These are phyloP conservation scores for Carex littledalei DNA, from an alignment of 176 grass and related monocot genomes.

Conservation along the genomic window DNA sequence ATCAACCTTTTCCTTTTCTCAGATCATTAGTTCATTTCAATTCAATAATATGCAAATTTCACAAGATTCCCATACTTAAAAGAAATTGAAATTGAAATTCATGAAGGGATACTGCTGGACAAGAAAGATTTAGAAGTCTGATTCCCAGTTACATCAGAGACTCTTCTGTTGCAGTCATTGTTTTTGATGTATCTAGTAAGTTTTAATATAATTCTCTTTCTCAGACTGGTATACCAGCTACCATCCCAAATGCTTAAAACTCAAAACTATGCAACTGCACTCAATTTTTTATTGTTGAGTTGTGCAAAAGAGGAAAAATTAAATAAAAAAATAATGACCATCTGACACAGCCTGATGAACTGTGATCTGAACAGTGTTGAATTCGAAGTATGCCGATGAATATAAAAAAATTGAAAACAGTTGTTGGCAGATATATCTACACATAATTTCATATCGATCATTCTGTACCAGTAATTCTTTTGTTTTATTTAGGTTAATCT, in stretches of 20 bases:
- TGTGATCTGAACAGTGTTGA: background rate
- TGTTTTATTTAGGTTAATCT: background rate
- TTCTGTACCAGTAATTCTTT: background rate
- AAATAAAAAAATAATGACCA: background rate
- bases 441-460: background rate
- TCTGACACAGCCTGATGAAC: background rate
- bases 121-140: conserved; percentile 70
- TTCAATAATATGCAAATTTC: background rate
- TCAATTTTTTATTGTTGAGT: background rate
- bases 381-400: background rate
- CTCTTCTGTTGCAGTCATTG: conserved; percentile 35
- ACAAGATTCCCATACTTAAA: background rate
- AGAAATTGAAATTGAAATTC: background rate
- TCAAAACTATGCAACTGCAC: background rate
- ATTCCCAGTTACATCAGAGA: conserved; percentile 76
- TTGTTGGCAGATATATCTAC: background rate
- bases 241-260: background rate
- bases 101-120: conserved; percentile 67
- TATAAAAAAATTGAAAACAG: background rate
- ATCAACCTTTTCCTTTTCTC: background rate
- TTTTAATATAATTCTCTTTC: background rate
- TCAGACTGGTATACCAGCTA: background rate
- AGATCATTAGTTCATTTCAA: background rate
- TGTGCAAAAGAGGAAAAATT: background rate
- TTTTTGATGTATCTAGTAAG: conserved; percentile 44